Percentiles rank a stretch among this genome's conserved stretches.
Conservation (phyloP, 1,284 basidiomycete genomes). For the Cryptococcus sp. region DNA sequence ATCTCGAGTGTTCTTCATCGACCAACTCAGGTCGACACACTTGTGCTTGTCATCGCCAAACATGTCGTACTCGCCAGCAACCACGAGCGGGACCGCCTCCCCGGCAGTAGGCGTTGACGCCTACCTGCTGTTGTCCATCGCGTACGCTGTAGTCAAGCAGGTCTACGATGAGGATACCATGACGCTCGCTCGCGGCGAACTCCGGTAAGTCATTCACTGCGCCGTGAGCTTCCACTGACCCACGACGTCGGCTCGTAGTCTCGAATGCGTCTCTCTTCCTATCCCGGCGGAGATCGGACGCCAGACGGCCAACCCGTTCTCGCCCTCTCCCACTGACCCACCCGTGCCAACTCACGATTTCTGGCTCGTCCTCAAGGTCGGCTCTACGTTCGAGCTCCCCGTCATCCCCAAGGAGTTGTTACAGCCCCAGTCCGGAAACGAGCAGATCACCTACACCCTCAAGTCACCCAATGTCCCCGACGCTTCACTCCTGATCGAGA, state of each 20-base stretch:
- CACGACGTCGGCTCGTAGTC: slow-evolving; percentile 21
- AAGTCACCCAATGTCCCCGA: slow-evolving; percentile 40
- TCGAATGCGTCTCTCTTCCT: slow-evolving; percentile 52
- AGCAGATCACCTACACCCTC: slow-evolving; percentile 38
- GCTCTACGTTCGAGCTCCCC: slow-evolving; percentile 47
- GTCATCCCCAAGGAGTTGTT: slow-evolving; percentile 41
- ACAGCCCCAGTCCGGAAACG: slow-evolving; percentile 15
- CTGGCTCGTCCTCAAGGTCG: slow-evolving; percentile 52
- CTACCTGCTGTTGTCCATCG: slow-evolving; percentile 44
- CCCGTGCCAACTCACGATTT: slow-evolving; percentile 50
- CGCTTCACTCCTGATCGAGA: slow-evolving; percentile 53
- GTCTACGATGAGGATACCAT: slow-evolving; percentile 41
- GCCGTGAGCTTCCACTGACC: not conserved
- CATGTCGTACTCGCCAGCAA: not conserved
- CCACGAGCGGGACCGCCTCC: slow-evolving; percentile 19
- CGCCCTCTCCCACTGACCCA: slow-evolving; percentile 41
- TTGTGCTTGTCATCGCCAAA: not conserved
- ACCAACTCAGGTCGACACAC: too few relatives aligned
- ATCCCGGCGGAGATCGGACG: slow-evolving; percentile 47
- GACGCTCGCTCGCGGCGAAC: slow-evolving; percentile 42
- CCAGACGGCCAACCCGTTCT: slow-evolving; percentile 53
- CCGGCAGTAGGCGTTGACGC: slow-evolving; percentile 29
- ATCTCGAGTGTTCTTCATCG: too few relatives aligned
- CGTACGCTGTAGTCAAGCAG: slow-evolving; percentile 42
- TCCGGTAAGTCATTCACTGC: slow-evolving; percentile 35